Conservation (phyloP, 495 filamentous ascomycete species). For the Acidiella bohemica region DNA sequence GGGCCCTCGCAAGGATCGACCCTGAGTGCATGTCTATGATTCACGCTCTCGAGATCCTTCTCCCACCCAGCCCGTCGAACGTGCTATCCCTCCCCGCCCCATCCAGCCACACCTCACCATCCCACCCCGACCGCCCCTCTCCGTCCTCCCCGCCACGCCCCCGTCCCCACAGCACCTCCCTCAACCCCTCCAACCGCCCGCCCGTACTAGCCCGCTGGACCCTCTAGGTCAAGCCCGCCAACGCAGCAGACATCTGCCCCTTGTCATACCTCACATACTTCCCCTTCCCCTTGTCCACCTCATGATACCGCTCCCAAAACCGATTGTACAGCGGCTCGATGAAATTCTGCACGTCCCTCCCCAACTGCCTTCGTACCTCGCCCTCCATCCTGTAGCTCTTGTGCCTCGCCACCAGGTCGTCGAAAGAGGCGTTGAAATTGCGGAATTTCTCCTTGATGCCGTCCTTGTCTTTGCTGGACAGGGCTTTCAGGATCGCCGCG, state of each 20-base stretch:
- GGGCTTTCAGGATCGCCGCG: slow-evolving; percentile 62
- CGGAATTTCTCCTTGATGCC: slow-evolving; percentile 92
- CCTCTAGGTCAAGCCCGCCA: slow-evolving; percentile 25
- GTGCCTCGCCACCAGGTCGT: slow-evolving; percentile 70
- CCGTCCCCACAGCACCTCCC: neutral
- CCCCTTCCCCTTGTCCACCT: slow-evolving; percentile 88
- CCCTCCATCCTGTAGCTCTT: slow-evolving; percentile 69
- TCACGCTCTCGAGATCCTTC: no score
- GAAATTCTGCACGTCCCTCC: slow-evolving; percentile 70
- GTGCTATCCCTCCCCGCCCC: no score
- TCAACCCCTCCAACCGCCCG: neutral
- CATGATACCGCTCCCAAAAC: slow-evolving; percentile 96
- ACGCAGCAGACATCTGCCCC: slow-evolving; percentile 25
- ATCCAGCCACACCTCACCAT: no score
- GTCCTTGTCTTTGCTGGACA: slow-evolving; percentile 83
- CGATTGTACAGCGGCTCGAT: slow-evolving; percentile 88
- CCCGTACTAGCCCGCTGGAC: slow-evolving; percentile 3
- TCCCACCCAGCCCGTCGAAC: no score
- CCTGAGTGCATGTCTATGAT: no score
- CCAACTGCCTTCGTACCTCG: slow-evolving; percentile 67
- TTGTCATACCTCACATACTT: slow-evolving; percentile 99
- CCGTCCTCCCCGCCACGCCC: neutral
- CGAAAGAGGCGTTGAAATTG: slow-evolving; percentile 80
- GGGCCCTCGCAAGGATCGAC: no score
- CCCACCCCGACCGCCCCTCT: neutral